Evolutionary conservation across 2,329 filamentous ascomycete genomes (phyloP), one percentile per base, ranked within the genome.

Genomic region (Dryadomyces sulphureus): DNA sequence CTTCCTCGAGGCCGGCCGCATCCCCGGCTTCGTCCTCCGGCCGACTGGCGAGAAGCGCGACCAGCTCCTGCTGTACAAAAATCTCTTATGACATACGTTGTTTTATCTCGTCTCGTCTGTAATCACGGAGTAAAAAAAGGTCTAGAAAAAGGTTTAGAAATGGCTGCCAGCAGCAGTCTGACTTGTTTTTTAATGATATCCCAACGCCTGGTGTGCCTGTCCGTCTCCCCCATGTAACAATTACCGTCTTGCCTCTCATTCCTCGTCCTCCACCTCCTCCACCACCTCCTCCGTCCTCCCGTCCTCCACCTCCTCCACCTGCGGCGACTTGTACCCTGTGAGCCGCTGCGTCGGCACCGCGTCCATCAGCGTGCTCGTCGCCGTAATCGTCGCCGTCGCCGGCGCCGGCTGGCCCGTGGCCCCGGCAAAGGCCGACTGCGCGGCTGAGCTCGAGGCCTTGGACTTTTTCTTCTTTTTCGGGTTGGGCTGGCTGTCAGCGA

Each of bases 381-480:
- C 72, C 12, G 73, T 77, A 0, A 73, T 77, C 7, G 66, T 74
- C 8, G 75, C 75, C 9, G 64, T 65, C 16, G 73, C 66, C 2
- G 73, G 72, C 21, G 65, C 62, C 27, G 68, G 62, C 47, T 75
- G 67, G 34, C 75, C 75, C 22, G 73, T 72, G 7, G 70, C 62
- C 45, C 68, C 69, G 25, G 69, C 69, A 50, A 79, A 69, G 36
- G 68, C 59, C 2, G 65, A 55, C 45, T 66, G 65, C 7, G 65
- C 60, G 35, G 60, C 60, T 27, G 63, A 59, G 7, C 57, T 50
- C 51, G 62, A 52, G 6, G 58, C 49, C 57, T 65, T 67, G 48
- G 62, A 55, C 62, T 71, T 73, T 62, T 74, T 77, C 62, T 70
- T 70, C 67, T 79, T 78, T 60, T 77, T 77, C 49, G 67, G 65